Conservation (phyloP, 306 rosid genomes). For the Calophaca sinica region DNA sequence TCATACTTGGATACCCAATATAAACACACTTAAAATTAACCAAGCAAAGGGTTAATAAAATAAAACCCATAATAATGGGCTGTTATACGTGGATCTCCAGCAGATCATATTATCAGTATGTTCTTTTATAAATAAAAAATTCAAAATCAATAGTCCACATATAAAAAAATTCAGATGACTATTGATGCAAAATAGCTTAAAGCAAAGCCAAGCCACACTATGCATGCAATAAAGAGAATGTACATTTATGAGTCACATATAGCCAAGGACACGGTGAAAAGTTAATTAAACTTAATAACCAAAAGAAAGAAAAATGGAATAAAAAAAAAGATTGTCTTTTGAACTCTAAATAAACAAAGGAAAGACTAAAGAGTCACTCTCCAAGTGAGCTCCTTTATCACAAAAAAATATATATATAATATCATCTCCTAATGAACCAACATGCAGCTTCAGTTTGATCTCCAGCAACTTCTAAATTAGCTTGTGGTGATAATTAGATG, state of each 20-base stretch:
- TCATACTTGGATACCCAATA: no score
- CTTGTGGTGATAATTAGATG: conserved; percentile 27
- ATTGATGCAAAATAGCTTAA: conserved; percentile 6
- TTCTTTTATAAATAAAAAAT: not conserved
- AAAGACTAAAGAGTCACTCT: conserved; percentile 44
- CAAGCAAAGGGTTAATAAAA: no score
- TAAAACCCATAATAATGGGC: no score
- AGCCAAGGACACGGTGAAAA: conserved; percentile 40
- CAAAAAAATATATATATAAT: conserved; percentile 15
- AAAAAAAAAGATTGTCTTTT: conserved; percentile 27
- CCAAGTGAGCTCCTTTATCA: conserved; percentile 51
- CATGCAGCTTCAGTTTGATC: conserved; percentile 39
- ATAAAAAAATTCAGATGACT: not conserved
- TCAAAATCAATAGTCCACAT: not conserved
- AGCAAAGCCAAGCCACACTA: conserved; percentile 46
- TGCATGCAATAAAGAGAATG: conserved; percentile 47
- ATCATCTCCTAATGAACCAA: conserved; percentile 36
- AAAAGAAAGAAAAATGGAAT: conserved; percentile 21
- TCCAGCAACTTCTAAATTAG: conserved; percentile 54
- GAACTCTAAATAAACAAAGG: conserved; percentile 41
- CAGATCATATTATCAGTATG: not conserved
- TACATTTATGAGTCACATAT: conserved; percentile 51
- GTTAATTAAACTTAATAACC: conserved; percentile 43
- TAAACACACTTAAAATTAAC: no score
- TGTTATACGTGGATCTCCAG: no score